Evolutionary conservation across 2,329 filamentous ascomycete species (phyloP), one percentile per base, ranked within the genome.

Genomic region (Fusarium duplospermum): DNA sequence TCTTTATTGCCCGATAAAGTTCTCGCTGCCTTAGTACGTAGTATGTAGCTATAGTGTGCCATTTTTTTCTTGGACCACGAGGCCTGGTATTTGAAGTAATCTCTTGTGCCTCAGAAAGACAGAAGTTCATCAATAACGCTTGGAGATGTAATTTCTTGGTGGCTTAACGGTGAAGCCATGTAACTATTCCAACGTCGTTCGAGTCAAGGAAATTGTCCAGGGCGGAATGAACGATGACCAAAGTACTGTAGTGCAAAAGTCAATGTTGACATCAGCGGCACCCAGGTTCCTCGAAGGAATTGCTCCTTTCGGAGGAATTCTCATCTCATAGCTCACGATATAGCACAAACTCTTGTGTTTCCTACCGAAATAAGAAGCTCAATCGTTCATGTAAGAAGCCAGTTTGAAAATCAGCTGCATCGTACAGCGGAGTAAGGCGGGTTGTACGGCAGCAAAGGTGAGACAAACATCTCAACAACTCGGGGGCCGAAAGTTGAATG

Each of bases 381-480:
- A 35, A 56, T 24, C 33, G 18, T 54, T 31, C 40, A 45, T 45
- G 40, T 22, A 45, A 47, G 42, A 47, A 47, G 42, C 22, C 20
- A 24, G 42, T 47, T 47, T 47, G 14, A 24, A 16, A 47, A 47
- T 47, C 22, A 24, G 42, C 42, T 22, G 6, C n/a, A 18, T 56
- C n/a, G 18, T 13, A 16, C 27, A 56, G 52, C 7, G 16, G 50
- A 54, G 22, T 13, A 42, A 13, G 40, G n/a, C 14, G 24, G 47
- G 24, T 52, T 52, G 47, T n/a, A 29, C 47, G 24, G 10, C 47
- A 52, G 42, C 2, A 22, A 18, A 47, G 4, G 47, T 52, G 27
- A 52, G 56, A 72, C 66, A 59, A 22, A 67, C 22, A 16, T 18
- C 47, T 52, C 24, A 31, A 52, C 16, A 52, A 29, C 47, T 52